These are phyloP conservation scores for Trichoderma erinaceum DNA, from an alignment of 495 filamentous ascomycete genomes.

Conservation along the genomic window DNA sequence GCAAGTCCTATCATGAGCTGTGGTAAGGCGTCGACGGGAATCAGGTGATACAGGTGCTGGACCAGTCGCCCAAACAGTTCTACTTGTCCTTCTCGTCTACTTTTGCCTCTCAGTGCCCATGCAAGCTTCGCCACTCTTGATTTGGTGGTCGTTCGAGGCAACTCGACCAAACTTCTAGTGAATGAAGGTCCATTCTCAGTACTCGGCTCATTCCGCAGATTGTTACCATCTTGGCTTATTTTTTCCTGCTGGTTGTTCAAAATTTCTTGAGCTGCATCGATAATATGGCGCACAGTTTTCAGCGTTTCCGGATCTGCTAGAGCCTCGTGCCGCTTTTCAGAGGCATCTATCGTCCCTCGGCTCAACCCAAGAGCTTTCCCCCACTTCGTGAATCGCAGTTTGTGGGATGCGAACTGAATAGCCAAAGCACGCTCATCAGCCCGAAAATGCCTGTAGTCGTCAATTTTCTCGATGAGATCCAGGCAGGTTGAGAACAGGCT, in stretches of 20 bases:
- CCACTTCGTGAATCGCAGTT: conserved; percentile 19
- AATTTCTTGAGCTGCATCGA: conserved; percentile 17
- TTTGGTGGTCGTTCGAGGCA: not conserved
- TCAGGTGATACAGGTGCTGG: conserved; percentile 16
- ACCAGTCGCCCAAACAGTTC: conserved; percentile 18
- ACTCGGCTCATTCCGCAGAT: too few species aligned
- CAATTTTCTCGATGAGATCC: conserved; percentile 19
- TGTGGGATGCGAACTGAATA: conserved; percentile 19
- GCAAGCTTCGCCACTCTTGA: conserved; percentile 17
- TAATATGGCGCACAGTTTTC: conserved; percentile 15
- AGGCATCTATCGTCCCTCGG: not conserved
- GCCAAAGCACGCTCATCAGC: conserved; percentile 17
- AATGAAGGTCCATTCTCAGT: not conserved
- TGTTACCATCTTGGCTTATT: not conserved
- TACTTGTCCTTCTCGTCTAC: conserved; percentile 15
- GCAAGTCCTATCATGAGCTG: not conserved
- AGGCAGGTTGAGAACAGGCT: conserved; percentile 19
- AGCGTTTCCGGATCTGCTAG: conserved; percentile 16
- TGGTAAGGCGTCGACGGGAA: conserved; percentile 16
- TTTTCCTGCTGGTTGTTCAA: conserved; percentile 4
- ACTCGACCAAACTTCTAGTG: not conserved
- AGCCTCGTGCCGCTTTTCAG: conserved; percentile 10
- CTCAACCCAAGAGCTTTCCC: conserved; percentile 15
- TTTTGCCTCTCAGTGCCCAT: conserved; percentile 20
- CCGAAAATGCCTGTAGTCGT: conserved; percentile 19